These are phyloP conservation scores for Dendryphion nanum DNA, from an alignment of 2,329 filamentous ascomycete genomes.

Conservation along the genomic window DNA sequence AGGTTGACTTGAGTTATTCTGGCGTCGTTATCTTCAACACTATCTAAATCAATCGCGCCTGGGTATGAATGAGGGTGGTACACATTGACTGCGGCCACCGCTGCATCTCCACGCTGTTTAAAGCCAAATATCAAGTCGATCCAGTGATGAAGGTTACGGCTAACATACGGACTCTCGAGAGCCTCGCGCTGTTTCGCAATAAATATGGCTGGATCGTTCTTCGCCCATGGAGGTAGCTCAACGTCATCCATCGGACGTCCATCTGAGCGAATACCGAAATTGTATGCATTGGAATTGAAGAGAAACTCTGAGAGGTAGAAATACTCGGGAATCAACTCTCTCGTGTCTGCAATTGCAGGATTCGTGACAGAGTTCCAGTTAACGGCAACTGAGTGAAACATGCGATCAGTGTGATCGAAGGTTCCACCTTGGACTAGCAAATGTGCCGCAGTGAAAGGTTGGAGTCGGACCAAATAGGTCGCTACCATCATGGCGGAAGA, in stretches of 20 bases:
- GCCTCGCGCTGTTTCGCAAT: conserved; percentile 95
- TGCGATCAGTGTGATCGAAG: conserved; percentile 91
- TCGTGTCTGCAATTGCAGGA: conserved; percentile 89
- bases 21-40: conserved; percentile 80
- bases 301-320: conserved; percentile 96
- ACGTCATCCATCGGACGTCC: conserved; percentile 81
- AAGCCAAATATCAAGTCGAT: conserved; percentile 93
- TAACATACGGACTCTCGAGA: conserved; percentile 89
- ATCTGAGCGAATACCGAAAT: conserved; percentile 85
- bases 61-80: conserved; percentile 96
- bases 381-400: conserved; percentile 90
- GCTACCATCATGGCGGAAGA: conserved; percentile 99
- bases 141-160: conserved; percentile 86
- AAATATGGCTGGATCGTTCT: conserved; percentile 93
- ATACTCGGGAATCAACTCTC: conserved; percentile 94
- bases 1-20: conserved; percentile 87
- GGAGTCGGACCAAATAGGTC: conserved; percentile 90
- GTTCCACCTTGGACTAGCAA: conserved; percentile 90
- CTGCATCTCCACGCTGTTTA: conserved; percentile 91
- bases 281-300: conserved; percentile 89
- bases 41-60: conserved; percentile 88
- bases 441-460: conserved; percentile 95
- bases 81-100: conserved; percentile 87
- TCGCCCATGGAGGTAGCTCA: conserved; percentile 90
- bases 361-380: conserved; percentile 88